Base-by-base conservation (phyloP, 257 asterid species). In the Marsdenia floribunda region DNA sequence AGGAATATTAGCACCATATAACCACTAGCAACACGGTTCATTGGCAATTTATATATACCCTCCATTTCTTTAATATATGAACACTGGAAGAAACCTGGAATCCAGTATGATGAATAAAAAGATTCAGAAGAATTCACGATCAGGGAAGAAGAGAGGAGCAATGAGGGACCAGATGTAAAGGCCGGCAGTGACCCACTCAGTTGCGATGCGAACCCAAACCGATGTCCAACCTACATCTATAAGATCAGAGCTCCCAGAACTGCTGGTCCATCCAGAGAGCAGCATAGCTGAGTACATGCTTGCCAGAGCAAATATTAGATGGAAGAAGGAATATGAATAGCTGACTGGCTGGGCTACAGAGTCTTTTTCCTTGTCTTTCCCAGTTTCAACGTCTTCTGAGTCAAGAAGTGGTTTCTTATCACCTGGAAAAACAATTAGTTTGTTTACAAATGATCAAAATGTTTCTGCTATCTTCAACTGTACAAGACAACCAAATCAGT, bases 201-300 rank as follows among this genome's bases (percentile, higher is more conserved):
- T 86, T 80, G 90, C 74, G 2, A 95, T 89, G 0, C 96, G 96
- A 75, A 95, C 97, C 99, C 99, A 95, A 73, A 90, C 93, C 0
- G 88, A 92, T 0, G 96, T 89, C 98, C 99, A 95, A 1, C 98
- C 99, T 0, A 95, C 92, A 14, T 95, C 96, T 68, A 92, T 89
- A 33, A 92, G 91, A 68, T 90, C 90, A 1, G 94, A 59, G 77
- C 82, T 83, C 77, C 89, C 94, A 0, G 96, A 82, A 63, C 80
- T 81, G 77, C 93, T 88, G 44, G 96, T 92, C 99, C 99, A 95
- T 4, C 99, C 97, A 0, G 99, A 88, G 22, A 95, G 90, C 73
- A 95, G 99, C 99, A 95, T 95, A 66, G 96, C 98, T 0, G 99
- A 90, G 84, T 95, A 95, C 99, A 95, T 95, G 88, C 96, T 90